Evolutionary conservation across 1,139 yeast species (phyloP).

Genomic region (Yamadazyma jaroonii): DNA sequence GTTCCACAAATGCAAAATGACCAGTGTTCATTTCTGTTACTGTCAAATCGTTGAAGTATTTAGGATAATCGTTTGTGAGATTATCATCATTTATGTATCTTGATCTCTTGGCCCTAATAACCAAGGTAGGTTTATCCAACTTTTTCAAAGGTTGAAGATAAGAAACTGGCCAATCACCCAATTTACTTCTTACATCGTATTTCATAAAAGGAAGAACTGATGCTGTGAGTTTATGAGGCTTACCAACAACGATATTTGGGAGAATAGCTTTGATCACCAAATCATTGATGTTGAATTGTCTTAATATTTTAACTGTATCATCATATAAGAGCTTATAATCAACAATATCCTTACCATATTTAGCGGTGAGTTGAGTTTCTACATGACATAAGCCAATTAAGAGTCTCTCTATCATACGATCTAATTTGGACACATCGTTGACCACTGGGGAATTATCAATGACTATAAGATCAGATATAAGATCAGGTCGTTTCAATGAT

Average conservation of each 20-base stretch:
- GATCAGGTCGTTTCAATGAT: slow-evolving; percentile 35
- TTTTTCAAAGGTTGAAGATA: slow-evolving; percentile 12
- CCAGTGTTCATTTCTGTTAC: slow-evolving; percentile 37
- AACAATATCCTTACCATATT: slow-evolving; percentile 6
- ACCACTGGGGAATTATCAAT: slow-evolving; percentile 48
- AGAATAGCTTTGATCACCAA: background rate
- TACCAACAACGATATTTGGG: slow-evolving; percentile 2
- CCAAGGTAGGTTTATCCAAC: slow-evolving; percentile 37
- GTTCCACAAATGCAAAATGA: slow-evolving; percentile 46
- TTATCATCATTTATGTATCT: slow-evolving; percentile 34
- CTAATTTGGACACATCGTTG: slow-evolving; percentile 8
- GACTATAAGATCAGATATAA: slow-evolving; percentile 37
- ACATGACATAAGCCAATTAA: slow-evolving; percentile 34
- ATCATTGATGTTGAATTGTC: background rate
- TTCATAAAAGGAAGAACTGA: slow-evolving; percentile 23
- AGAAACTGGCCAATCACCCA: slow-evolving; percentile 45
- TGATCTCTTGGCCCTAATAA: slow-evolving; percentile 41
- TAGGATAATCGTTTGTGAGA: slow-evolving; percentile 23
- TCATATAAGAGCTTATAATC: slow-evolving; percentile 1
- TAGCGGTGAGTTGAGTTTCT: slow-evolving; percentile 13
- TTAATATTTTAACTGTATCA: slow-evolving; percentile 3
- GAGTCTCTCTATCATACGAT: slow-evolving; percentile 2
- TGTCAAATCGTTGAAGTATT: slow-evolving; percentile 32
- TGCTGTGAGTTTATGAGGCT: background rate
- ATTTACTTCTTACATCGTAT: slow-evolving; percentile 25